phyloP scores from a whole-genome alignment of 768 basidiomycete genomes.

The Crucibulum laeve region DNA sequence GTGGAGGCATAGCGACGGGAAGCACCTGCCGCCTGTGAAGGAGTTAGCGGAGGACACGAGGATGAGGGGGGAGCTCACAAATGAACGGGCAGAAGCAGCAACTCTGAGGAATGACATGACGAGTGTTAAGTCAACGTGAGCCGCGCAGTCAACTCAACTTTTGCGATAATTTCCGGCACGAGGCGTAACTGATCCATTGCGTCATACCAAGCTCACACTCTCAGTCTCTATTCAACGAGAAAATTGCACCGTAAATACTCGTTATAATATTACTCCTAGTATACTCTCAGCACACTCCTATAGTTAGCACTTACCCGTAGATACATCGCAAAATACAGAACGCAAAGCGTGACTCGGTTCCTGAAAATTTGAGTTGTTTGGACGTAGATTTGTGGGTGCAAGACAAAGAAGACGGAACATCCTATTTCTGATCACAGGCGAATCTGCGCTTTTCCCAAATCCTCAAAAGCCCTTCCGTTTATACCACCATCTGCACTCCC shows the following conservation, averaged over 20 bases:
- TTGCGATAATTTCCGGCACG: constrained; percentile 3
- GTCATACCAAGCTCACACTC: constrained; percentile 13
- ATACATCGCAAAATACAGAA: too few species aligned
- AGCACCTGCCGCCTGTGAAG: too few species aligned
- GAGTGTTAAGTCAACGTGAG: constrained; percentile 5
- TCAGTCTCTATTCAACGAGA: background rate
- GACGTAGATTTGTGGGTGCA: too few species aligned
- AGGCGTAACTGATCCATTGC: constrained; percentile 7
- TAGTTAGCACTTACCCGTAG: too few species aligned
- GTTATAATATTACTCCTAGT: too few species aligned
- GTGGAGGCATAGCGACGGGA: constrained; percentile 32
- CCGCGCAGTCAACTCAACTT: background rate
- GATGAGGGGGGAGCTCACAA: constrained; percentile 23
- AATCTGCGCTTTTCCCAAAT: constrained; percentile 9
- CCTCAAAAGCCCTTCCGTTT: constrained; percentile 16
- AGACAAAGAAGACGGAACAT: background rate
- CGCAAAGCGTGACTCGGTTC: too few species aligned
- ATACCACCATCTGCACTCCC: constrained; percentile 7
- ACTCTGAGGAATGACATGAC: constrained; percentile 42
- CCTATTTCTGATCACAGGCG: constrained; percentile 3
- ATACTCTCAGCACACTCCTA: too few species aligned
- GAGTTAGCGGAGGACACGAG: constrained; percentile 1
- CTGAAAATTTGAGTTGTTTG: too few species aligned
- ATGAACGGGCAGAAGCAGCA: constrained; percentile 34
- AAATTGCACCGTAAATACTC: too few species aligned